Evolutionary conservation across 768 basidiomycete genomes (phyloP).

Genomic region (Calocybe indica): DNA sequence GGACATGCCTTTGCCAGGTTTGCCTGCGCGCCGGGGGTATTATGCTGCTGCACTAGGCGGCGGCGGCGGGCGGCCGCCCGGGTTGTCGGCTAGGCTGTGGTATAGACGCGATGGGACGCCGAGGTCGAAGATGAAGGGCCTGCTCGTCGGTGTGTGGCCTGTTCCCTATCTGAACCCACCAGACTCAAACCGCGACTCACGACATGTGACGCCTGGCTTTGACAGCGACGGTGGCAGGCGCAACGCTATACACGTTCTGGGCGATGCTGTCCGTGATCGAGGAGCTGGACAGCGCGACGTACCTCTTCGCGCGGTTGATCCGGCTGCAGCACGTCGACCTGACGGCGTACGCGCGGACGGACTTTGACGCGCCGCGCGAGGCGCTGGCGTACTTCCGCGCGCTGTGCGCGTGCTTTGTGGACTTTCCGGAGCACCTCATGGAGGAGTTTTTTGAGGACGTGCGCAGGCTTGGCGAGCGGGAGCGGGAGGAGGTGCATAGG

Average conservation of each 20-base stretch:
- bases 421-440: constrained; percentile 13
- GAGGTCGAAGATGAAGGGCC: constrained; percentile 26
- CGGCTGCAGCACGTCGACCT: constrained; percentile 23
- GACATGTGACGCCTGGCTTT: background rate
- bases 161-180: background rate
- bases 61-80: constrained; percentile 10
- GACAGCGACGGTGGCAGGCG: constrained; percentile 6
- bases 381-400: constrained; percentile 19
- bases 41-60: too few species aligned
- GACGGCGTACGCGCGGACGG: constrained; percentile 15
- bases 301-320: constrained; percentile 21
- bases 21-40: too few species aligned
- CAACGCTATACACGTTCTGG: constrained; percentile 6
- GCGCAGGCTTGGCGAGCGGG: constrained; percentile 2
- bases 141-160: constrained; percentile 19
- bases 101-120: constrained; percentile 30
- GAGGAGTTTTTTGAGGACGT: constrained; percentile 9
- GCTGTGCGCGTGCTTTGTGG: constrained; percentile 18
- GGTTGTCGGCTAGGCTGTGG: constrained; percentile 21
- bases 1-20: too few species aligned
- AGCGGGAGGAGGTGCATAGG: constrained; percentile 16
- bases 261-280: constrained; percentile 18
- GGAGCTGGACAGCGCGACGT: constrained; percentile 20
- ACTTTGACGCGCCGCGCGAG: constrained; percentile 18
- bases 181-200: background rate